These are phyloP conservation scores for Neofusicoccum parvum DNA, from an alignment of 2,329 filamentous ascomycete genomes.

Conservation along the genomic window DNA sequence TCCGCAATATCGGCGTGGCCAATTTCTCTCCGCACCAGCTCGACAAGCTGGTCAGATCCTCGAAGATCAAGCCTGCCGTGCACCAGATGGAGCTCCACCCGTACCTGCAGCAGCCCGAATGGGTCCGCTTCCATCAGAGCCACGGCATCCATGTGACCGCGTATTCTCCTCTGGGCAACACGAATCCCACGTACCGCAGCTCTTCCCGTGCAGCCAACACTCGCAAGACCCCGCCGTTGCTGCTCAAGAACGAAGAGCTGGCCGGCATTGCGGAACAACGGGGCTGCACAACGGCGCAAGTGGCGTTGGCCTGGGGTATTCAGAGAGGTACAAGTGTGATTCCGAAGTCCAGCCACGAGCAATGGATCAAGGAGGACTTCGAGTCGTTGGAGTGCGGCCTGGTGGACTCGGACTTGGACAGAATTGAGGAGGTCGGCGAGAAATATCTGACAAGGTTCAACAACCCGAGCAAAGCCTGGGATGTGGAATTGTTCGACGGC, in stretches of 20 bases:
- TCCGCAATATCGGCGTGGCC: slow-evolving; percentile 73
- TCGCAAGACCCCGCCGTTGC: slow-evolving; percentile 27
- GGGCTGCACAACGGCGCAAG: slow-evolving; percentile 47
- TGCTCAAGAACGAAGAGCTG: slow-evolving; percentile 49
- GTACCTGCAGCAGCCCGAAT: slow-evolving; percentile 61
- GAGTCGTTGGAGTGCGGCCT: slow-evolving; percentile 38
- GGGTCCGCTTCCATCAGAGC: slow-evolving; percentile 53
- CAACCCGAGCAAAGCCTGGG: slow-evolving; percentile 44
- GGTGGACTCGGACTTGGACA: slow-evolving; percentile 40
- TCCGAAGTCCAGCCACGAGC: slow-evolving; percentile 51
- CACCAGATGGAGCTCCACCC: slow-evolving; percentile 86
- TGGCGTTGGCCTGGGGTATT: slow-evolving; percentile 53
- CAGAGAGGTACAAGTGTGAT: slow-evolving; percentile 46
- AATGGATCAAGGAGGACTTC: slow-evolving; percentile 50
- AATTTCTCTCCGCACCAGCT: slow-evolving; percentile 66
- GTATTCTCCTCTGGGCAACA: slow-evolving; percentile 52
- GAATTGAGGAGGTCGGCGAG: slow-evolving; percentile 35
- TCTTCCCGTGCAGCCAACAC: slow-evolving; percentile 23
- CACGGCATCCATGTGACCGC: slow-evolving; percentile 57
- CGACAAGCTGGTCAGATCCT: slow-evolving; percentile 56
- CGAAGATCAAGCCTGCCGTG: slow-evolving; percentile 64
- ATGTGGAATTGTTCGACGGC: slow-evolving; percentile 44
- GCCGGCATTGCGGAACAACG: slow-evolving; percentile 43
- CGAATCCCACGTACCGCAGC: slow-evolving; percentile 49
- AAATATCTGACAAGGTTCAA: slow-evolving; percentile 40